These are phyloP conservation scores for Bipolaris victoriae DNA, from an alignment of 2,329 filamentous ascomycete species.

Conservation along the genomic window DNA sequence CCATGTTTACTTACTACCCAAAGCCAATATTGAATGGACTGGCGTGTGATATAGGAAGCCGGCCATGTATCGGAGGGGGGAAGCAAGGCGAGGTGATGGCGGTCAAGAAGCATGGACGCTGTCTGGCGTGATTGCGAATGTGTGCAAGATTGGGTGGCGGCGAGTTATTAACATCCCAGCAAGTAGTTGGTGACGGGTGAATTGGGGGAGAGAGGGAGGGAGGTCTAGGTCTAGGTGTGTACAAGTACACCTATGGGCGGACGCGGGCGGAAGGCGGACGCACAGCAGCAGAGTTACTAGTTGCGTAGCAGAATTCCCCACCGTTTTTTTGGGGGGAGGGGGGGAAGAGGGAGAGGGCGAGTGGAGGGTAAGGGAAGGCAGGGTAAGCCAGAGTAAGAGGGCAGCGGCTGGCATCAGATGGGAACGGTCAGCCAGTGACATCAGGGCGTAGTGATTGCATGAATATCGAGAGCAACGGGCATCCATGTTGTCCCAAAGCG, in stretches of 20 bases:
- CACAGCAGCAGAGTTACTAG: neutral
- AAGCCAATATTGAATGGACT: constrained; percentile 7
- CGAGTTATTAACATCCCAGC: constrained; percentile 2
- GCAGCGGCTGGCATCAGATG: constrained; percentile 10
- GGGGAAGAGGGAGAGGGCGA: neutral
- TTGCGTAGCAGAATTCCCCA: constrained; percentile 9
- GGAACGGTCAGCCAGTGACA: constrained; percentile 33
- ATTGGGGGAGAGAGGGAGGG: no score
- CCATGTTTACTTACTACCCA: constrained; percentile 13
- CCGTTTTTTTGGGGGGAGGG: neutral
- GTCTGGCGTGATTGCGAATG: constrained; percentile 1
- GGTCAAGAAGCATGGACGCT: constrained; percentile 6
- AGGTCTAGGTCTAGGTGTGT: no score
- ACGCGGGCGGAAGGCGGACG: no score
- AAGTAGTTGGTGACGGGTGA: constrained; percentile 1
- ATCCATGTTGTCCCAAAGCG: constrained; percentile 24
- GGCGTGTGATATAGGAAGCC: constrained; percentile 3
- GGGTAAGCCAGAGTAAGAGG: neutral
- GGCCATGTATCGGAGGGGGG: neutral
- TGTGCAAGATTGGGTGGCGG: constrained; percentile 8
- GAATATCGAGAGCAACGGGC: constrained; percentile 34
- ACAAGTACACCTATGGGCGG: no score
- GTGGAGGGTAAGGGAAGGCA: neutral
- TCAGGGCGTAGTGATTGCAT: constrained; percentile 37
- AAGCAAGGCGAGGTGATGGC: neutral